Conservation (phyloP, 208 protist species). For the Strigomonas galati region DNA sequence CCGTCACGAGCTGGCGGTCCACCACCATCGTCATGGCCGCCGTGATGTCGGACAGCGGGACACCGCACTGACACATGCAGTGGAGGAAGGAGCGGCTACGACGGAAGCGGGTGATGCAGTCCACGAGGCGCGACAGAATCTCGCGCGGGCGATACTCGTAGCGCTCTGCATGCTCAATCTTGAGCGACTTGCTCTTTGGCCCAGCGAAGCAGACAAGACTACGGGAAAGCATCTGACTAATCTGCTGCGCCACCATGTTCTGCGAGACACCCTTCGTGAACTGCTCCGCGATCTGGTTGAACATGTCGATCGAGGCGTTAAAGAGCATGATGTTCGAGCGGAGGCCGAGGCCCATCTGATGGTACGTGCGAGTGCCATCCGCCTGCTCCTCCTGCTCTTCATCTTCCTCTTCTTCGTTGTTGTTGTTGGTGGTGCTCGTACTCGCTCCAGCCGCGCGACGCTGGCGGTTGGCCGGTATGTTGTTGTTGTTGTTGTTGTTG, state of each 20-base stretch:
- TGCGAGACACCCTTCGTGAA: constrained; percentile 81
- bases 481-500: neutral
- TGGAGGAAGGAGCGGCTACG: constrained; percentile 69
- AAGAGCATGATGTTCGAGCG: constrained; percentile 72
- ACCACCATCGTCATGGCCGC: constrained; percentile 55
- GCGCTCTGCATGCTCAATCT: constrained; percentile 72
- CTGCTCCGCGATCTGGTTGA: constrained; percentile 73
- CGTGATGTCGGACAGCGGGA: constrained; percentile 52
- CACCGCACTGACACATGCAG: constrained; percentile 72
- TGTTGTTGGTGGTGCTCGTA: constrained; percentile 10
- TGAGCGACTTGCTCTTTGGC: constrained; percentile 64
- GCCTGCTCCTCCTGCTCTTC: constrained; percentile 45
- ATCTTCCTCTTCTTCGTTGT: constrained; percentile 20
- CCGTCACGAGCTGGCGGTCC: constrained; percentile 60
- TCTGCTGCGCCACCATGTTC: constrained; percentile 87
- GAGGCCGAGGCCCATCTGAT: constrained; percentile 67
- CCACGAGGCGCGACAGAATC: constrained; percentile 70
- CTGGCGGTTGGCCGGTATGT: neutral
- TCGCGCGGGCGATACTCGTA: constrained; percentile 80
- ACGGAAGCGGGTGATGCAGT: constrained; percentile 79
- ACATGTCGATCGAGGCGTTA: constrained; percentile 78
- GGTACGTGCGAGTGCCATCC: constrained; percentile 59
- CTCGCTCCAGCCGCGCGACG: neutral
- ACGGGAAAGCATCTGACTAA: constrained; percentile 82
- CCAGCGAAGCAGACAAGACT: constrained; percentile 81